Evolutionary conservation across 148 eudicot species (phyloP).

Genomic region (Suaeda aralocaspica): DNA sequence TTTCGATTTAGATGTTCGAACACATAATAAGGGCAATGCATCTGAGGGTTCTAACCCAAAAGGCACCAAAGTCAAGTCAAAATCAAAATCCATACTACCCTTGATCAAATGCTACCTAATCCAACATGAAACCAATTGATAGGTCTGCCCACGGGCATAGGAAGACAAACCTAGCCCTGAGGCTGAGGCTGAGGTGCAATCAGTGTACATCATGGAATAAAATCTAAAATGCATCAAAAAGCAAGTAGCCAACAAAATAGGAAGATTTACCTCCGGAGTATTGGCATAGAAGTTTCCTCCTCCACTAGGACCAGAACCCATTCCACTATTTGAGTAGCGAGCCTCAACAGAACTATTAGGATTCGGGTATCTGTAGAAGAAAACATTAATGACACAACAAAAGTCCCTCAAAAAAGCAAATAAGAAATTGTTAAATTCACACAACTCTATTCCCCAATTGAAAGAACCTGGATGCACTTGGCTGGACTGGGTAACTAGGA

Average conservation of each 20-base stretch:
- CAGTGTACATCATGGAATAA: neutral
- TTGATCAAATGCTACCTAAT: neutral
- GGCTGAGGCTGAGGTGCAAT: neutral
- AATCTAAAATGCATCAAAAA: conserved; percentile 1
- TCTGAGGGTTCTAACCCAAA: too few relatives aligned
- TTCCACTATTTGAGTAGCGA: conserved; percentile 30
- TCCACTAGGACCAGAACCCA: conserved; percentile 31
- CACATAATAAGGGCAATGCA: too few relatives aligned
- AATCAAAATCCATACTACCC: too few relatives aligned
- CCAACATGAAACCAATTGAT: neutral
- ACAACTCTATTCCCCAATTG: neutral
- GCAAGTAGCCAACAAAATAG: neutral
- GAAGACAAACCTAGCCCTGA: neutral
- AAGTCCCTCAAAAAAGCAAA: neutral
- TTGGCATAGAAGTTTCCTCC: conserved; percentile 32
- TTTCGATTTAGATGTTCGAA: too few relatives aligned
- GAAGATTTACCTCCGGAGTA: conserved; percentile 24
- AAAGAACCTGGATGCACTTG: conserved; percentile 47
- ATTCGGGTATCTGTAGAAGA: conserved; percentile 33
- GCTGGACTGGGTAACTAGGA: conserved; percentile 39
- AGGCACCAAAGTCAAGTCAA: too few relatives aligned
- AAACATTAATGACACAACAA: neutral
- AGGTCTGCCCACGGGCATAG: neutral
- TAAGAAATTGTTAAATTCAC: neutral
- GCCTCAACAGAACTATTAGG: conserved; percentile 31